Percentiles rank a stretch among this genome's conserved stretches.
phyloP scores from a whole-genome alignment of 1,284 basidiomycete genomes.

The Tilletia caries region DNA sequence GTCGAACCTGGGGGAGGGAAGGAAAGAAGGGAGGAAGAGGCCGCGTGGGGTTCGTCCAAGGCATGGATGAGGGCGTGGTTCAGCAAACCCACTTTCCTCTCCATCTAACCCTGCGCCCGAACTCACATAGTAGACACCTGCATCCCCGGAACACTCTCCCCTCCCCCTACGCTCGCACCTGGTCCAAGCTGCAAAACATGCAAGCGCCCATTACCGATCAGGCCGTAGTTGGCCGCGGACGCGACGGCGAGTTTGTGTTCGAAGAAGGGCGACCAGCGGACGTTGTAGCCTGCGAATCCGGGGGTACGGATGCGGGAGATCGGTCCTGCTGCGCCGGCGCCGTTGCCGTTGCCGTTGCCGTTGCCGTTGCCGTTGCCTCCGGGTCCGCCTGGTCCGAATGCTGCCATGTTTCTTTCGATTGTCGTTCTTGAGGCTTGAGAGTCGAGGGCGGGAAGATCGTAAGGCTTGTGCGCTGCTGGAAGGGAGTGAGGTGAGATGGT shows the following conservation, averaged over 20 bases:
- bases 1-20: slow-evolving; percentile 87
- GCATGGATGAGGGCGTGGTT: too few relatives aligned
- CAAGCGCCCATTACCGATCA: slow-evolving; percentile 78
- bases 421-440: too few relatives aligned
- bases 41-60: too few relatives aligned
- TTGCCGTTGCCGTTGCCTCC: neutral
- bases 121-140: slow-evolving; percentile 27
- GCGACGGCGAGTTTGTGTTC: slow-evolving; percentile 76
- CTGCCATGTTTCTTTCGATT: too few relatives aligned
- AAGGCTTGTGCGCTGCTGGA: too few relatives aligned
- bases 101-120: neutral
- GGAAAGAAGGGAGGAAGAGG: neutral
- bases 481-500: too few relatives aligned
- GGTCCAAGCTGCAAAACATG: slow-evolving; percentile 29
- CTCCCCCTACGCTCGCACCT: neutral
- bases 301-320: slow-evolving; percentile 31
- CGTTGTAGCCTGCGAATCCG: slow-evolving; percentile 76
- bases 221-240: slow-evolving; percentile 87
- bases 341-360: neutral
- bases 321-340: neutral
- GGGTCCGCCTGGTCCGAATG: neutral
- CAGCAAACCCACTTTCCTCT: neutral
- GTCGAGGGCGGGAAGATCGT: too few relatives aligned
- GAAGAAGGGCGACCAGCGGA: slow-evolving; percentile 91
- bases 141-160: slow-evolving; percentile 17